Conservation (phyloP, 2,329 filamentous ascomycete species). For the Nigrospora oryzae region DNA sequence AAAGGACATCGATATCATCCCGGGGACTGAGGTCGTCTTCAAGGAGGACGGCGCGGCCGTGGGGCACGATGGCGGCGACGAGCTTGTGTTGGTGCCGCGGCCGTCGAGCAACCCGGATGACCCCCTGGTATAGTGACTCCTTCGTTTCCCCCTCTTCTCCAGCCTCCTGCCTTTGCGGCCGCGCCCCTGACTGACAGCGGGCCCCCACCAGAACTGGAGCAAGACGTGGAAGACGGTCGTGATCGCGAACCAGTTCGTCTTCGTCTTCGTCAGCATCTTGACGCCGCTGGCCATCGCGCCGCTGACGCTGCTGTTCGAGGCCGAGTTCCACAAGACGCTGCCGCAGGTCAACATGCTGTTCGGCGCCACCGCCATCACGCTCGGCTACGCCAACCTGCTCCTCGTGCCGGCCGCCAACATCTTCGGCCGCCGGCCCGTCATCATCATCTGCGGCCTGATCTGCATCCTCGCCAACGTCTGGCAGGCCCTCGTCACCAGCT, state of each 20-base stretch:
- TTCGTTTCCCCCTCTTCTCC: not conserved
- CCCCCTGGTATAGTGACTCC: conserved; percentile 9
- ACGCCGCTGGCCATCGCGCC: conserved; percentile 25
- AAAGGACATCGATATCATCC: conserved; percentile 3
- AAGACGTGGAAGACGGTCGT: conserved; percentile 19
- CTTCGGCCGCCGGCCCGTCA: conserved; percentile 21
- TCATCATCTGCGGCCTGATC: conserved; percentile 20
- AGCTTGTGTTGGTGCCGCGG: conserved; percentile 15
- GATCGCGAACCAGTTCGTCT: conserved; percentile 22
- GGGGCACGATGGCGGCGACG: not conserved
- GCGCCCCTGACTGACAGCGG: not conserved
- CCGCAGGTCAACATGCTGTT: conserved; percentile 24
- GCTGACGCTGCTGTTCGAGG: conserved; percentile 23
- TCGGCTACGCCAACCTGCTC: conserved; percentile 24
- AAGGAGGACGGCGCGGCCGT: not conserved
- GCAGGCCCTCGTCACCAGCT: conserved; percentile 20
- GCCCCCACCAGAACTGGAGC: conserved; percentile 19
- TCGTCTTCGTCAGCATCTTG: conserved; percentile 24
- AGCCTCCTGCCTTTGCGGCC: not conserved
- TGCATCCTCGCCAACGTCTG: conserved; percentile 21
- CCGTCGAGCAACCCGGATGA: conserved; percentile 13
- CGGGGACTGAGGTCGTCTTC: conserved; percentile 5
- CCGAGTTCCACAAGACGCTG: conserved; percentile 21
- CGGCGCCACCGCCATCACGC: conserved; percentile 20
- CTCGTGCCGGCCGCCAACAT: conserved; percentile 21